These are phyloP conservation scores for Triticum timopheevii DNA, from an alignment of 176 grass and related monocot genomes.

Conservation along the genomic window DNA sequence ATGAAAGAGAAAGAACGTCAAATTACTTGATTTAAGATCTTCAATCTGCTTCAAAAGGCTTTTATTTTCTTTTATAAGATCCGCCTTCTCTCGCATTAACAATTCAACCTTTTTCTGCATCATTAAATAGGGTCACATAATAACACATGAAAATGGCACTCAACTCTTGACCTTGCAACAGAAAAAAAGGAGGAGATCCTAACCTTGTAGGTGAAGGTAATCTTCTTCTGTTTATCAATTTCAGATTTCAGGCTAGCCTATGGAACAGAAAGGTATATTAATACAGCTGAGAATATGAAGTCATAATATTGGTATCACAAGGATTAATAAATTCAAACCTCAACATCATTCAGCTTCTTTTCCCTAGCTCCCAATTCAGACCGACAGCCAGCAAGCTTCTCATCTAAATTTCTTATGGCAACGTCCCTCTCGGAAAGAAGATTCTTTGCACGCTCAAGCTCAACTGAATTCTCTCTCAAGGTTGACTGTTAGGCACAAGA, in stretches of 20 bases:
- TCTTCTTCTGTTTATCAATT: constrained; percentile 57
- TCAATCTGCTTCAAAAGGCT: constrained; percentile 80
- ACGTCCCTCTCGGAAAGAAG: constrained; percentile 78
- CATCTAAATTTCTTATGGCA: constrained; percentile 63
- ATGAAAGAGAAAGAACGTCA: neutral
- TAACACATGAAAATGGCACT: constrained; percentile 5
- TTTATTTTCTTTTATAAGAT: constrained; percentile 56
- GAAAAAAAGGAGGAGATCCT: constrained; percentile 20
- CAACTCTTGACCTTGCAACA: neutral
- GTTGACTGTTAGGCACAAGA: constrained; percentile 41
- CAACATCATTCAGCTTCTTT: constrained; percentile 76
- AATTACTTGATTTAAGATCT: constrained; percentile 91
- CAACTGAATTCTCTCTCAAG: constrained; percentile 46
- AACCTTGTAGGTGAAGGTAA: constrained; percentile 43
- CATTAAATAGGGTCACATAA: constrained; percentile 20
- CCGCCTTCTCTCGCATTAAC: constrained; percentile 61
- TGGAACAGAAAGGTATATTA: constrained; percentile 26
- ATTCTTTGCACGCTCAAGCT: constrained; percentile 67
- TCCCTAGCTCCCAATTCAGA: constrained; percentile 70
- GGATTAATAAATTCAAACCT: constrained; percentile 50
- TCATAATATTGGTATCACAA: neutral
- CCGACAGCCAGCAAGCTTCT: constrained; percentile 58
- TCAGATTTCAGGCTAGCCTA: constrained; percentile 70
- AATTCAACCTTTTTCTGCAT: constrained; percentile 64
- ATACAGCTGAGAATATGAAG: neutral